Evolutionary conservation across 768 basidiomycete genomes (phyloP), one percentile per base, ranked within the genome.

Genomic region (Suillus decipiens): DNA sequence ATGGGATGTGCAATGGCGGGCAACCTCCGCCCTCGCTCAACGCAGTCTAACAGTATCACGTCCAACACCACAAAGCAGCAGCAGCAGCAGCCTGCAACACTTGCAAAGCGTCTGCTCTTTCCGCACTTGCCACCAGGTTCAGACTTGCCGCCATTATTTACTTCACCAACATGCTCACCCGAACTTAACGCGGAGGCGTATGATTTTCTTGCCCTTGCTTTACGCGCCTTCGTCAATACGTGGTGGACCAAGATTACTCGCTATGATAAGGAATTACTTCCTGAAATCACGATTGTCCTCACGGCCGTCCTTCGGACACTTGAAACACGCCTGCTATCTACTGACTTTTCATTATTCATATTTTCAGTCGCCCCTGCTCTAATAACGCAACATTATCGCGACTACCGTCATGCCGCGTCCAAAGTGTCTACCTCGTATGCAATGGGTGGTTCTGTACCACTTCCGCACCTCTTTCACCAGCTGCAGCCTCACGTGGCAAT

Each of bases 191-290:
- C 82, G 6, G 74, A 75, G 63, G 71, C 55, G 8, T 93, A 94
- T 70, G 89, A 94, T 75, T 81, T 93, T 63, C 80, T 93, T 37
- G 92, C 93, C 0, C 87, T 94, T 63, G 83, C 87, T 11, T 81
- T 95, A 28, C 84, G 93, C 39, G 92, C 92, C 7, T 90, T 82
- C 69, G 85, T 95, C 42, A 84, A 86, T 54, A 89, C 90, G 1
- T 95, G 93, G 93, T 95, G 93, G 90, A 81, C 89, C 37, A 91
- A 86, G 69, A 82, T 95, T 60, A 85, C 92, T 1, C 84, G 90
- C 63, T 91, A 92, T 65, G 93, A 95, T 83, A 92, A 86, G 70
- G 88, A 92, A 61, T 83, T 95, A 62, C 83, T 93, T 33, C 89
- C 90, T 28, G 85, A 90, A 66, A 84, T 93, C 57, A 81, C 88